These are phyloP conservation scores for Nematocida ironsii DNA, from an alignment of 371 early-diverging fungal genomes.

Conservation along the genomic window DNA sequence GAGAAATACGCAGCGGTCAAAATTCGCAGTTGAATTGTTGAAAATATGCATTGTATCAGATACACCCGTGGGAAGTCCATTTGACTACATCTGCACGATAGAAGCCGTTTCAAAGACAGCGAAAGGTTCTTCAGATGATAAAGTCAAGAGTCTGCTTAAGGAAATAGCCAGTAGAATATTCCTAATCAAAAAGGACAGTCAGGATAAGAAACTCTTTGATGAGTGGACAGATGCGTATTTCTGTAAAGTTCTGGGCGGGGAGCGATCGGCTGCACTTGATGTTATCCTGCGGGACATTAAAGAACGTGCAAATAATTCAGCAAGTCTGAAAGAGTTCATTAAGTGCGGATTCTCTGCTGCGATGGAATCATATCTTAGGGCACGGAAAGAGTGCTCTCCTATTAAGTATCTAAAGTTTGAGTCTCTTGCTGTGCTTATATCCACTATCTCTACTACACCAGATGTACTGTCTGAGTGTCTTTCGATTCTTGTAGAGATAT, in stretches of 20 bases:
- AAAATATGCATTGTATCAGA: constrained; percentile 53
- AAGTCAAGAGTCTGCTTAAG: constrained; percentile 50
- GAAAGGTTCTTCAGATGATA: constrained; percentile 50
- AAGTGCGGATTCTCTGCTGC: constrained; percentile 25
- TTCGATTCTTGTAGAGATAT: constrained; percentile 23
- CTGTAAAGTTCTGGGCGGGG: constrained; percentile 10
- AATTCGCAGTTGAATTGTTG: constrained; percentile 63
- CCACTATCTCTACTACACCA: neutral
- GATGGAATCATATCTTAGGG: constrained; percentile 23
- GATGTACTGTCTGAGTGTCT: constrained; percentile 18
- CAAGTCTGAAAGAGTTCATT: constrained; percentile 13
- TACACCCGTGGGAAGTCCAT: constrained; percentile 65
- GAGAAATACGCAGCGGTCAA: constrained; percentile 56
- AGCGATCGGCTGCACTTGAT: neutral
- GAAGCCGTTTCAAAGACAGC: constrained; percentile 65
- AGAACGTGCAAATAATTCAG: constrained; percentile 13
- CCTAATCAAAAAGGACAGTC: constrained; percentile 29
- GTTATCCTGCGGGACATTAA: neutral
- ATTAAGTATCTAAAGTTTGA: constrained; percentile 56
- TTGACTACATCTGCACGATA: constrained; percentile 70
- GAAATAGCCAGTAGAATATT: constrained; percentile 49
- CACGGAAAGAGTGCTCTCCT: constrained; percentile 50
- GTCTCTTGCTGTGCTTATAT: constrained; percentile 30
- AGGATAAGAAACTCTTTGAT: constrained; percentile 45
- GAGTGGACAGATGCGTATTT: constrained; percentile 25